phyloP scores from a whole-genome alignment of 78 protist genomes.

The Guillardia theta region DNA sequence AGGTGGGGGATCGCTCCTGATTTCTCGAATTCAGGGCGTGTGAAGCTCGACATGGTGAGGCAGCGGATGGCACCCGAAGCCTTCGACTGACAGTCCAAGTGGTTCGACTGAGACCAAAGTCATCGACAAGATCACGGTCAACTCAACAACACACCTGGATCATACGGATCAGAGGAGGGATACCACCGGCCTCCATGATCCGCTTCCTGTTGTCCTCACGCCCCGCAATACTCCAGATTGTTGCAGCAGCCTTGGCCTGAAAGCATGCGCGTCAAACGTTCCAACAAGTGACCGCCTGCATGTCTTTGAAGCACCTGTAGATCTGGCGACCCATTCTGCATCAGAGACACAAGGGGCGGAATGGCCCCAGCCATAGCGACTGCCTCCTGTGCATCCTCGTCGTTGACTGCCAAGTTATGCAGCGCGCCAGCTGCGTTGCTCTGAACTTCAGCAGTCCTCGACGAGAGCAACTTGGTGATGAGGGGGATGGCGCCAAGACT shows the following conservation, averaged over 20 bases:
- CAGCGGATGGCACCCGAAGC: conserved; percentile 15
- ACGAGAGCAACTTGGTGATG: conserved; percentile 16
- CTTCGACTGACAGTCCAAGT: conserved; percentile 10
- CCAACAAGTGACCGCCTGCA: neutral
- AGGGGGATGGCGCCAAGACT: conserved; percentile 1
- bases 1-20: neutral
- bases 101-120: neutral
- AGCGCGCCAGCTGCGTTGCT: conserved; percentile 28
- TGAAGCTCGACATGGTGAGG: conserved; percentile 14
- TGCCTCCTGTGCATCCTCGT: conserved; percentile 1
- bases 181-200: conserved; percentile 20
- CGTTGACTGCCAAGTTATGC: neutral
- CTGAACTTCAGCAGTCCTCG: neutral
- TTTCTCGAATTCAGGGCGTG: neutral
- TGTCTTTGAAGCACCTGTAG: neutral
- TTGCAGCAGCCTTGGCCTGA: conserved; percentile 6
- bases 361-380: neutral
- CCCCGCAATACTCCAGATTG: conserved; percentile 1
- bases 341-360: neutral
- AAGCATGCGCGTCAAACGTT: neutral
- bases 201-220: conserved; percentile 13
- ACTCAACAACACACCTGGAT: neutral
- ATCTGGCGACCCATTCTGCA: neutral
- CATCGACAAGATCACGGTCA: no score
- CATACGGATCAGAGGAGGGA: neutral